Evolutionary conservation across 306 rosid genomes (phyloP).

Genomic region (Sicyos edulis): DNA sequence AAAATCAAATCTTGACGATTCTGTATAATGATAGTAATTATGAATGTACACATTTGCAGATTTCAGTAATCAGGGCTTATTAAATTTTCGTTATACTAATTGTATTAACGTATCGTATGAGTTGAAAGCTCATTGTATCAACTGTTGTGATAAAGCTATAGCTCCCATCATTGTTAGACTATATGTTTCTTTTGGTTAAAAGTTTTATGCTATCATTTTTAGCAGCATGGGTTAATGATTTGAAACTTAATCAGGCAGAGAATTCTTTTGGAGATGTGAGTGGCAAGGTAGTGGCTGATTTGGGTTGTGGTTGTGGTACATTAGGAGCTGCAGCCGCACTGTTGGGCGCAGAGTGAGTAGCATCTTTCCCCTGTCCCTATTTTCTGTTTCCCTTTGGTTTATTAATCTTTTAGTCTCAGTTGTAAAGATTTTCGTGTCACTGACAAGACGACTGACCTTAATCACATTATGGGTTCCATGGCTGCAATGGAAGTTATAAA

Average conservation of each 20-base stretch:
- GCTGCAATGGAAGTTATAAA: not conserved
- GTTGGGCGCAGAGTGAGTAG: conserved; percentile 77
- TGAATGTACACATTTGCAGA: not conserved
- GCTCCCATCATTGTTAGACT: too few species aligned
- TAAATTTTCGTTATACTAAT: not conserved
- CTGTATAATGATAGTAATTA: not conserved
- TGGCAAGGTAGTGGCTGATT: conserved; percentile 81
- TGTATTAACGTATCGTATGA: not conserved
- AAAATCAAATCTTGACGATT: not conserved
- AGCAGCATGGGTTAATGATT: not conserved
- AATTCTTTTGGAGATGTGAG: conserved; percentile 83
- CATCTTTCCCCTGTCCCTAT: conserved; percentile 19
- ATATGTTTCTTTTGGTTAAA: not conserved
- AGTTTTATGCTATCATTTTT: conserved; percentile 2
- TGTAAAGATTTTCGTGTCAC: not conserved
- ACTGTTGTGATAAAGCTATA: not conserved
- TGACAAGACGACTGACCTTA: not conserved
- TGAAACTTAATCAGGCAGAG: conserved; percentile 60
- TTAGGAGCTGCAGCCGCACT: conserved; percentile 83
- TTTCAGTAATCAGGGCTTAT: not conserved
- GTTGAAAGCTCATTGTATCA: not conserved
- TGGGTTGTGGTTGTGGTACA: conserved; percentile 94
- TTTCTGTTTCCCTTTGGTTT: conserved; percentile 7
- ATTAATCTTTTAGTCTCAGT: not conserved
- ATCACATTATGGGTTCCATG: not conserved